phyloP scores from a whole-genome alignment of 2,329 filamentous ascomycete genomes.

The Leptosphaerulina australis region DNA sequence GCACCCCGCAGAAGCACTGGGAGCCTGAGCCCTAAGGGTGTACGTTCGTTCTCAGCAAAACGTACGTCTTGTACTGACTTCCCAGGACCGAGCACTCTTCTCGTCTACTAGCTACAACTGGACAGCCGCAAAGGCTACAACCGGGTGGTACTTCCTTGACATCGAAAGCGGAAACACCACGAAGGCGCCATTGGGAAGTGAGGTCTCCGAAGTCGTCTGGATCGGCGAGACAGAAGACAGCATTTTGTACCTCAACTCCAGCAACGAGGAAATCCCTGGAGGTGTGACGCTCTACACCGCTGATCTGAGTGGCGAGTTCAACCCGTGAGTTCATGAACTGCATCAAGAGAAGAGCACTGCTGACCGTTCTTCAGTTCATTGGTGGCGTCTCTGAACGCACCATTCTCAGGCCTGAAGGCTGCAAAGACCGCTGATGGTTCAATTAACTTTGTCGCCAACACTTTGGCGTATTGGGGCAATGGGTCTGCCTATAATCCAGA shows the following conservation, averaged over 20 bases:
- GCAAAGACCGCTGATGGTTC: slow-evolving; percentile 45
- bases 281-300: slow-evolving; percentile 46
- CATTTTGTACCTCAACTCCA: slow-evolving; percentile 68
- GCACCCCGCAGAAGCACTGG: slow-evolving; percentile 42
- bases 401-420: slow-evolving; percentile 58
- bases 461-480: slow-evolving; percentile 65
- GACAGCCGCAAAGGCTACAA: slow-evolving; percentile 49
- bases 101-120: slow-evolving; percentile 46
- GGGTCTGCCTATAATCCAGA: slow-evolving; percentile 73
- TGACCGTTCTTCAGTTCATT: slow-evolving; percentile 28
- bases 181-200: slow-evolving; percentile 41
- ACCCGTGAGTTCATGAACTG: slow-evolving; percentile 24
- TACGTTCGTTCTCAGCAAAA: slow-evolving; percentile 16
- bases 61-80: slow-evolving; percentile 4
- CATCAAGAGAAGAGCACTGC: not conserved
- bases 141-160: slow-evolving; percentile 54
- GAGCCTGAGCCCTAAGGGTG: slow-evolving; percentile 42
- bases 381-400: slow-evolving; percentile 52
- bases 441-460: slow-evolving; percentile 59
- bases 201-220: slow-evolving; percentile 45
- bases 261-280: slow-evolving; percentile 61
- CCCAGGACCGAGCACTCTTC: slow-evolving; percentile 42
- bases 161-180: slow-evolving; percentile 40
- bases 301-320: slow-evolving; percentile 36
- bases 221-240: slow-evolving; percentile 48